Conservation (phyloP, 148 eudicot genomes). For the Fagopyrum homotropicum region DNA sequence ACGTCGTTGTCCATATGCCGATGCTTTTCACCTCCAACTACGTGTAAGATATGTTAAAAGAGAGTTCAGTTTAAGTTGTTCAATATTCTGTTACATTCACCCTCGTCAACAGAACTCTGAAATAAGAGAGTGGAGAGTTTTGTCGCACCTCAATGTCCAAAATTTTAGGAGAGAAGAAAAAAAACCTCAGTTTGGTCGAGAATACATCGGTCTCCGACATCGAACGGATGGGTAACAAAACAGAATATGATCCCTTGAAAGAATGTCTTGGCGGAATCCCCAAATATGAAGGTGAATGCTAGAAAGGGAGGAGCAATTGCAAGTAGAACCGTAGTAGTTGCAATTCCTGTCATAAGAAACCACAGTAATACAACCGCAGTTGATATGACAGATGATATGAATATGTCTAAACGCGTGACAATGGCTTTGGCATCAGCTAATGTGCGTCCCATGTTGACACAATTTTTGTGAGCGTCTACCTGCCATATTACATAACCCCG, state of each 20-base stretch:
- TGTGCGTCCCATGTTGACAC: conserved; percentile 4
- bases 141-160: no score
- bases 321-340: not conserved
- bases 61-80: no score
- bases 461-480: not conserved
- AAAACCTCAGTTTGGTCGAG: not conserved
- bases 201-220: not conserved
- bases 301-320: not conserved
- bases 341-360: not conserved
- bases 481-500: not conserved
- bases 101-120: no score
- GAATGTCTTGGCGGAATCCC: not conserved
- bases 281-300: not conserved
- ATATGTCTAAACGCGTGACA: not conserved
- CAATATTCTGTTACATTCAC: no score
- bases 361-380: not conserved
- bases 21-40: not conserved
- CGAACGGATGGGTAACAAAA: not conserved
- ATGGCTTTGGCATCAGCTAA: not conserved
- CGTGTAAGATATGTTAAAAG: not conserved
- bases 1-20: not conserved
- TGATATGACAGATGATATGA: not conserved
- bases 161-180: no score
- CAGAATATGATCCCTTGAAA: conserved; percentile 3
- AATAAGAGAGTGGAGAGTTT: no score